Evolutionary conservation across 805 yeast genomes (phyloP).

Genomic region (Sugiyamaella chiloensis): DNA sequence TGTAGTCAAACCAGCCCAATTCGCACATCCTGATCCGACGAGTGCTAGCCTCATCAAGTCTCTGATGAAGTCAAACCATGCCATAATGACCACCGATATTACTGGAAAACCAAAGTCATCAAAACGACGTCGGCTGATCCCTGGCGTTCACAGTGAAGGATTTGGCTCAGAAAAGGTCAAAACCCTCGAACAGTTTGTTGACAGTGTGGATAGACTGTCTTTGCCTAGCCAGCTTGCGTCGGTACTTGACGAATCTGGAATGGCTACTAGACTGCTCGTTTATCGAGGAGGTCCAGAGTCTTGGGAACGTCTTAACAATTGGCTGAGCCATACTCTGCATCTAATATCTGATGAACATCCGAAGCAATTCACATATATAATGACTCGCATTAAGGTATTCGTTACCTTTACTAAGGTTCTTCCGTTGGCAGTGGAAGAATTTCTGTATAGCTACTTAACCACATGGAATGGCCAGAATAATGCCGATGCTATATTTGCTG

Average conservation of each 20-base stretch:
- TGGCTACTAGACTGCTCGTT: conserved; percentile 14
- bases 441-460: conserved; percentile 8
- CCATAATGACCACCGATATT: neutral
- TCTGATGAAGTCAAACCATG: neutral
- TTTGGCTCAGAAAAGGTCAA: conserved; percentile 9
- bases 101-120: neutral
- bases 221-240: conserved; percentile 25
- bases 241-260: conserved; percentile 15
- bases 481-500: conserved; percentile 6
- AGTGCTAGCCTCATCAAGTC: neutral
- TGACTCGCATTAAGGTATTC: conserved; percentile 10
- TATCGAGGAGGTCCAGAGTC: conserved; percentile 17
- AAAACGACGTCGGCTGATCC: neutral
- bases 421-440: conserved; percentile 21
- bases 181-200: conserved; percentile 15
- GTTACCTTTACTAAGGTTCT: conserved; percentile 15
- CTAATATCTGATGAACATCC: neutral
- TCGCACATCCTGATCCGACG: conserved; percentile 30
- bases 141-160: neutral
- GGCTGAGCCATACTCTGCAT: conserved; percentile 13
- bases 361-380: conserved; percentile 4
- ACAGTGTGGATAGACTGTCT: conserved; percentile 15
- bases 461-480: conserved; percentile 14
- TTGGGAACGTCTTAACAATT: conserved; percentile 22
- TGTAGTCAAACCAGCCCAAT: conserved; percentile 26